phyloP scores from a whole-genome alignment of 352 stramenopile genomes.

The Globisporangium takayamanum region DNA sequence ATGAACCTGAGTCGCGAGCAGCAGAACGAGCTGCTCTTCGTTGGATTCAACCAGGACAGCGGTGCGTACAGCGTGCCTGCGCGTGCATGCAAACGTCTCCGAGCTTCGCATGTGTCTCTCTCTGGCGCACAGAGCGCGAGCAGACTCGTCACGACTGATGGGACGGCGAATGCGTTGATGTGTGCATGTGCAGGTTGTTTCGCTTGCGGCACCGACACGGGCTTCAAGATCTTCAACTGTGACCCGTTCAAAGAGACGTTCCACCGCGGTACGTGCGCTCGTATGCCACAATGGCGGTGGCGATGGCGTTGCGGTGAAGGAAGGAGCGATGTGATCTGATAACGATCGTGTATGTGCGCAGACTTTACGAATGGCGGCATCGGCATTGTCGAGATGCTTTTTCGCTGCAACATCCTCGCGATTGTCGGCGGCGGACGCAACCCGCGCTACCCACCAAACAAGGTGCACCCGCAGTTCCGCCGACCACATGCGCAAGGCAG shows the following conservation, averaged over 20 bases:
- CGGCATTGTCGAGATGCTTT: conserved; percentile 99
- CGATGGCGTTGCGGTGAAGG: not conserved
- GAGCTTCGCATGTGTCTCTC: not conserved
- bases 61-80: conserved; percentile 28
- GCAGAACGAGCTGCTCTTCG: conserved; percentile 92
- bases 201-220: conserved; percentile 91
- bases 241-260: conserved; percentile 97
- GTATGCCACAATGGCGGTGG: not conserved
- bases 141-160: not conserved
- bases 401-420: conserved; percentile 97
- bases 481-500: too few relatives aligned
- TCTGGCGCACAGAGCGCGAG: not conserved
- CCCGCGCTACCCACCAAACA: conserved; percentile 94
- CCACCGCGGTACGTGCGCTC: conserved; percentile 59
- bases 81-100: not conserved
- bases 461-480: conserved; percentile 33
- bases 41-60: conserved; percentile 94
- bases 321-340: not conserved
- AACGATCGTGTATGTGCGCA: conserved; percentile 14
- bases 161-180: not conserved
- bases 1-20: conserved; percentile 87
- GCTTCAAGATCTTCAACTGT: conserved; percentile 99
- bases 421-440: conserved; percentile 90
- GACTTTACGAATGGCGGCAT: conserved; percentile 95
- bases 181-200: conserved; percentile 74